Evolutionary conservation across 371 early-diverging fungal genomes (phyloP).

Genomic region (Zychaea mexicana): DNA sequence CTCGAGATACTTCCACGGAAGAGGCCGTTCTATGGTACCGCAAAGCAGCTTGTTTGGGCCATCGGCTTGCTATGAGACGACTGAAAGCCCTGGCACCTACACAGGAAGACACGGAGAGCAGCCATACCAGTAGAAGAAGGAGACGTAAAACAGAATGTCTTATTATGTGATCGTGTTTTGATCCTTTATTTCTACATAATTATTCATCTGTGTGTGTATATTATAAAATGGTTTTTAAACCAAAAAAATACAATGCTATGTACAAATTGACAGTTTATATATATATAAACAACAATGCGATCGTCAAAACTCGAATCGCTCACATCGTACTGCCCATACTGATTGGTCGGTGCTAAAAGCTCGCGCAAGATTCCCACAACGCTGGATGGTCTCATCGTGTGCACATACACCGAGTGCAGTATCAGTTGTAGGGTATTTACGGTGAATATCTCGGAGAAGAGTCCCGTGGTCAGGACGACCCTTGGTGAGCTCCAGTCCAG

Average conservation of each 20-base stretch:
- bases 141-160: background rate
- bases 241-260: background rate
- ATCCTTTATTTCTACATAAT: background rate
- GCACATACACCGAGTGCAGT: slow-evolving; percentile 38
- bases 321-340: slow-evolving; percentile 33
- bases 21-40: slow-evolving; percentile 76
- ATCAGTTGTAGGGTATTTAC: slow-evolving; percentile 4
- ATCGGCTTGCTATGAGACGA: slow-evolving; percentile 20
- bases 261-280: background rate
- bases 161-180: background rate
- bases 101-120: background rate
- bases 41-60: slow-evolving; percentile 73
- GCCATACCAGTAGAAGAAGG: background rate
- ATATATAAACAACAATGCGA: background rate
- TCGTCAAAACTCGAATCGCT: slow-evolving; percentile 32
- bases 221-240: background rate
- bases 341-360: slow-evolving; percentile 20
- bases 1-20: slow-evolving; percentile 43
- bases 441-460: slow-evolving; percentile 13
- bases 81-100: background rate
- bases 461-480: slow-evolving; percentile 22
- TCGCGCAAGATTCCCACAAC: slow-evolving; percentile 21
- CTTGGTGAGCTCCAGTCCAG: background rate
- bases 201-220: too few relatives aligned
- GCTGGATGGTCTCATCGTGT: slow-evolving; percentile 23